Evolutionary conservation across 1,284 basidiomycete genomes (phyloP), one percentile per base, ranked within the genome.

Genomic region (Sporisorium exsertum): DNA sequence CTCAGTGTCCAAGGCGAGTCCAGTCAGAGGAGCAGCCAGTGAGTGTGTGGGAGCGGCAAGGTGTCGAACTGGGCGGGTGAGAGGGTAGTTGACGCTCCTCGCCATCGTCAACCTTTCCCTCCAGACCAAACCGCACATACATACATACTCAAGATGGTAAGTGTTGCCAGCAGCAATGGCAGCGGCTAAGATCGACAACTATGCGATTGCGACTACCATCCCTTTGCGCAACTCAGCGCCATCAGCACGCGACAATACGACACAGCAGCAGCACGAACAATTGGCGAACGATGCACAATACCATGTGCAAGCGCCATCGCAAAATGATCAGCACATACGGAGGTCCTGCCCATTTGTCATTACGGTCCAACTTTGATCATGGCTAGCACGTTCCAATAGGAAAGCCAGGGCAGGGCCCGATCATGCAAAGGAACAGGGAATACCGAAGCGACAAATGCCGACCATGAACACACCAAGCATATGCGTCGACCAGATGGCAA

Each of bases 91-190:
- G 57, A 58, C 43, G 50, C 58, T 63, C 59, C 45, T 65, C 72
- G 55, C 52, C 66, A 56, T 62, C 63, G 33, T 33, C 66, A 33
- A 50, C 56, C 59, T 58, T 69, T 65, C 58, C 47, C 66, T 69
- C 63, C 32, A 69, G 37, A 74, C 65, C 63, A 74, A n/a, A 69
- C 72, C 72, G 33, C 66, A 69, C 66, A 65, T 60, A 69, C 56
- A 74, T 43, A 69, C 72, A 69, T 65, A 69, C 66, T 69, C 66
- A 74, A 74, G 72, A 74, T 74, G 72, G 72, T 74, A 74, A 74
- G 72, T 69, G 53, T 51, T 33, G 45, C 42, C 63, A 46, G 27
- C 50, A 61, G 12, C 42, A 52, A 45, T 37, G 58, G 54, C 61
- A 37, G 63, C 65, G 58, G 59, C 64, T 40, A 59, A 40, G 26